phyloP scores from a whole-genome alignment of 768 basidiomycete species.

The Cyclocybe cylindracea region DNA sequence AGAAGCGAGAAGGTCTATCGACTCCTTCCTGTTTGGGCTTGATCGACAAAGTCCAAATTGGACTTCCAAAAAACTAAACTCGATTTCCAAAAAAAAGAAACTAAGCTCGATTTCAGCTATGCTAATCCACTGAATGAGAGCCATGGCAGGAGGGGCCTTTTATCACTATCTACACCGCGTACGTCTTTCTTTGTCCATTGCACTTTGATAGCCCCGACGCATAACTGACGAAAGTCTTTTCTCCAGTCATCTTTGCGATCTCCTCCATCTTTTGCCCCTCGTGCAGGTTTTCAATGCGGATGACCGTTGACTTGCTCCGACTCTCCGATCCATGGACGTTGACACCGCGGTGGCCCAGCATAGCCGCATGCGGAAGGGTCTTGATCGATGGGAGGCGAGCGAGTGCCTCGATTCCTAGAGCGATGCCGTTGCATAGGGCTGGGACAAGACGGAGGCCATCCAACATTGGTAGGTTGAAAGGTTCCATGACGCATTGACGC shows the following conservation, averaged over 20 bases:
- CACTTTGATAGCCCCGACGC: too few species aligned
- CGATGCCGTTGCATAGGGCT: conserved; percentile 87
- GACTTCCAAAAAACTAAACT: too few species aligned
- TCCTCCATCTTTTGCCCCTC: conserved; percentile 70
- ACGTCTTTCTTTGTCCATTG: too few species aligned
- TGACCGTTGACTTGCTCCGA: conserved; percentile 90
- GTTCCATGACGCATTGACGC: conserved; percentile 77
- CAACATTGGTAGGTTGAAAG: conserved; percentile 88
- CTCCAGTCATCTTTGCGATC: conserved; percentile 76
- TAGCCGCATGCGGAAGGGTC: conserved; percentile 78
- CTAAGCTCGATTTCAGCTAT: too few species aligned
- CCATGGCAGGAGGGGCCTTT: too few species aligned
- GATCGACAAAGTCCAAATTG: too few species aligned
- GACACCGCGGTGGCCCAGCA: conserved; percentile 83
- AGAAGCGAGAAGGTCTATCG: too few species aligned
- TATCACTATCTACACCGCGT: too few species aligned
- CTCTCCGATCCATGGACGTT: conserved; percentile 92
- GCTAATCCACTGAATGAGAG: too few species aligned
- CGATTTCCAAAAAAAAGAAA: too few species aligned
- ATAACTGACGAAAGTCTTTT: conserved; percentile 74
- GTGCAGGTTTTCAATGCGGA: conserved; percentile 77
- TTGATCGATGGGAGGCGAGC: conserved; percentile 97
- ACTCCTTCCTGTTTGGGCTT: too few species aligned
- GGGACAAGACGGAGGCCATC: conserved; percentile 82
- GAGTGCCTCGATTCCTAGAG: conserved; percentile 80